Evolutionary conservation across 2,329 filamentous ascomycete species (phyloP).

Genomic region (Fusarium staphyleae): DNA sequence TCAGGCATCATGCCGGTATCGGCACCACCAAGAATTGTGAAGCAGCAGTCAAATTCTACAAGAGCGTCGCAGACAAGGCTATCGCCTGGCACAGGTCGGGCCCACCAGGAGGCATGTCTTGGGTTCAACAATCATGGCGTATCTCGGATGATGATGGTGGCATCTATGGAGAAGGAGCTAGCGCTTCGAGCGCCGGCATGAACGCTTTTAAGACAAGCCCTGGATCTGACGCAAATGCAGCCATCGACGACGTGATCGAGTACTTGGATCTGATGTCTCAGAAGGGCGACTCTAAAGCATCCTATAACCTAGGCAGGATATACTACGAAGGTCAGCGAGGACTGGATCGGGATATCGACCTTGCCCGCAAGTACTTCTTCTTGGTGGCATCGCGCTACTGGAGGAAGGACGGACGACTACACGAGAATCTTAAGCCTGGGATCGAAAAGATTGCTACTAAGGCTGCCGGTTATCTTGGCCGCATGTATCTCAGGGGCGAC

Average conservation of each 20-base stretch:
- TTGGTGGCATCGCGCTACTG: slow-evolving; percentile 83
- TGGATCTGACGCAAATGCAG: slow-evolving; percentile 82
- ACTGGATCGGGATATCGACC: slow-evolving; percentile 73
- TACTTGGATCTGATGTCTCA: slow-evolving; percentile 90
- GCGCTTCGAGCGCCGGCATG: slow-evolving; percentile 82
- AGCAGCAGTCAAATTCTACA: slow-evolving; percentile 85
- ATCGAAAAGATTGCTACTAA: slow-evolving; percentile 83
- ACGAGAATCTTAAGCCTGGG: slow-evolving; percentile 71
- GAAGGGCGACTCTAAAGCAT: slow-evolving; percentile 87
- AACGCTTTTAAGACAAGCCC: slow-evolving; percentile 78
- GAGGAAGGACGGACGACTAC: slow-evolving; percentile 76
- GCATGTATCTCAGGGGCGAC: slow-evolving; percentile 90
- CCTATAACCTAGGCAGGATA: slow-evolving; percentile 82
- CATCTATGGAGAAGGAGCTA: slow-evolving; percentile 94
- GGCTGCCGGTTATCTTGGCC: slow-evolving; percentile 84
- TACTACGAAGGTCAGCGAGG: slow-evolving; percentile 87
- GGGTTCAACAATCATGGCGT: slow-evolving; percentile 80
- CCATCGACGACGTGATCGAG: slow-evolving; percentile 92
- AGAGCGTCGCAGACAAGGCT: slow-evolving; percentile 90
- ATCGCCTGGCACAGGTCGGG: slow-evolving; percentile 88
- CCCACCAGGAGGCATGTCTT: slow-evolving; percentile 83
- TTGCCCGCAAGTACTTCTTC: slow-evolving; percentile 82
- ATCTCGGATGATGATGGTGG: slow-evolving; percentile 91
- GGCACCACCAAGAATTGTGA: slow-evolving; percentile 88
- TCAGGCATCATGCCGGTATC: slow-evolving; percentile 84